A percentile compares a stretch with the other conserved stretches of the same genome.
Evolutionary conservation across 768 basidiomycete species (phyloP).

Genomic region (Tylopilus plumbeoviolaceoides): DNA sequence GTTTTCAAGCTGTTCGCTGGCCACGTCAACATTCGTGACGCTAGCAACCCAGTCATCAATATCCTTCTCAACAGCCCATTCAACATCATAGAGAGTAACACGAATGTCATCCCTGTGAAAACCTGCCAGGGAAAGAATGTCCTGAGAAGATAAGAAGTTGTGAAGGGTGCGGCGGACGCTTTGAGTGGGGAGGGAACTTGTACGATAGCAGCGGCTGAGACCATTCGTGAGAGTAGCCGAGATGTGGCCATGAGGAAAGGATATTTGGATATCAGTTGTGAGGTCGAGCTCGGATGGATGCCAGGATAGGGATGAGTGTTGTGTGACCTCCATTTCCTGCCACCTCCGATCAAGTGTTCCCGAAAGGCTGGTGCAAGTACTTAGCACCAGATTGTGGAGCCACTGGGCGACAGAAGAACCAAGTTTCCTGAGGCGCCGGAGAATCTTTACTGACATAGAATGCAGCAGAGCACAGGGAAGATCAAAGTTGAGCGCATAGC

Average conservation of each 20-base stretch:
- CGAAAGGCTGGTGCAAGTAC: not conserved
- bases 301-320: not conserved
- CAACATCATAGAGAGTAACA: not conserved
- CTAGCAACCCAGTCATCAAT: not conserved
- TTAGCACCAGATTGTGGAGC: not conserved
- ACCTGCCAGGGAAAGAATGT: too few relatives aligned
- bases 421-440: not conserved
- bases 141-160: not conserved
- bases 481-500: not conserved
- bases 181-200: not conserved
- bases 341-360: not conserved
- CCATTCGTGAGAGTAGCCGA: not conserved
- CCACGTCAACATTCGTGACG: not conserved
- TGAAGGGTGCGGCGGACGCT: not conserved
- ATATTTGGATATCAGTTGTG: not conserved
- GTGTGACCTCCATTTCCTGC: not conserved
- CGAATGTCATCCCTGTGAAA: too few relatives aligned
- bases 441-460: not conserved
- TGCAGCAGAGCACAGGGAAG: not conserved
- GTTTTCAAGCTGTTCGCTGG: not conserved
- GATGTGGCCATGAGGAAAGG: not conserved
- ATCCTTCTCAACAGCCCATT: not conserved
- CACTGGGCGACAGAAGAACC: not conserved
- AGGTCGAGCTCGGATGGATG: not conserved
- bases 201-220: not conserved